Evolutionary conservation across 495 filamentous ascomycete genomes (phyloP).

Genomic region (Penicillium dipodomyicola): DNA sequence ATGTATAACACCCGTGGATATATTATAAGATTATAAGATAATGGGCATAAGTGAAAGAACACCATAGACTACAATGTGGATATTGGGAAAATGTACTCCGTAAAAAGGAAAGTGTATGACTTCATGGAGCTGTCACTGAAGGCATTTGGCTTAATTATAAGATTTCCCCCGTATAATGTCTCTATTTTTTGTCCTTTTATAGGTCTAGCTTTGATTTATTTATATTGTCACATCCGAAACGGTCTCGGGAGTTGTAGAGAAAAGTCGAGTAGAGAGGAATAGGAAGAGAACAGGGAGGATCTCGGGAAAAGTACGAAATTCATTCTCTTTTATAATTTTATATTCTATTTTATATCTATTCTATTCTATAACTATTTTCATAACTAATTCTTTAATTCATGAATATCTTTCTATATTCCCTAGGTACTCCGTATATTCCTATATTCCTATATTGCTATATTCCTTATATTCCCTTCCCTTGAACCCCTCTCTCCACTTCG

Average conservation of each 20-base stretch:
- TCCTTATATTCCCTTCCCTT: neutral
- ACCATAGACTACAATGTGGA: neutral
- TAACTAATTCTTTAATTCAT: too few relatives aligned
- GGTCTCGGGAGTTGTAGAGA: neutral
- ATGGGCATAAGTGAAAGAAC: too few relatives aligned
- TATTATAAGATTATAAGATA: too few relatives aligned
- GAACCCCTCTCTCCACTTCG: conserved; percentile 23
- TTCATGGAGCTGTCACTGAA: conserved; percentile 17
- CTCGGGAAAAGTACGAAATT: neutral
- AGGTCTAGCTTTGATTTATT: neutral
- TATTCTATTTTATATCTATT: too few relatives aligned
- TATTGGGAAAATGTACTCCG: neutral
- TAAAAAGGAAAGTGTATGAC: conserved; percentile 11
- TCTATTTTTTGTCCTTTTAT: neutral
- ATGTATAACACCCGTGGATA: too few relatives aligned
- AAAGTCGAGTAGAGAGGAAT: neutral
- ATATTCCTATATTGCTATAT: neutral
- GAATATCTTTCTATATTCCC: neutral
- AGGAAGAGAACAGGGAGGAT: neutral
- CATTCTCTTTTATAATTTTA: neutral
- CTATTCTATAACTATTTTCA: neutral
- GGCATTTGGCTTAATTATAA: neutral
- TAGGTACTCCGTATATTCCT: neutral
- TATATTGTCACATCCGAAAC: neutral
- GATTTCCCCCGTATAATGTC: neutral